Base-by-base conservation (phyloP, 306 rosid species). In the Trifolium repens region DNA sequence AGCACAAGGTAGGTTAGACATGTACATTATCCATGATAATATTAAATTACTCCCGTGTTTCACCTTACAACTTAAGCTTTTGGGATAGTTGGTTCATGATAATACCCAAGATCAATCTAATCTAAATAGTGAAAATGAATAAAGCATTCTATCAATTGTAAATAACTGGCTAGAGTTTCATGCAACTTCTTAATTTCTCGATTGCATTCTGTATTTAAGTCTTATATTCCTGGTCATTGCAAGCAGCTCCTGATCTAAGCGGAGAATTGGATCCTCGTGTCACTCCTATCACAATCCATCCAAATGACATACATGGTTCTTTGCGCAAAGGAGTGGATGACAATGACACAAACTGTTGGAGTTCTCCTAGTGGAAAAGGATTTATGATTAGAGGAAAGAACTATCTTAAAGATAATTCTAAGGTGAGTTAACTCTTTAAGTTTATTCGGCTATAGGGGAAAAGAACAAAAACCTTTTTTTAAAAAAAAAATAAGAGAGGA, bases 311-410 rank as follows among this genome's bases (percentile, higher is more conserved):
- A 50, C 82, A 67, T 84, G 85, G 94, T 72, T 85, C 94, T 67
- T 86, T 91, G 84, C 74, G 43, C 65, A 79, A 80, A 76, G 98
- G 85, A 67, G 86, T 84, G 84, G 91, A 86, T 82, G 94, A 87
- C 44, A 69, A 73, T 19, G 96, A 90, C 74, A 74, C 88, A 69
- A 91, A 91, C 77, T 90, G 98, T 83, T 94, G 98, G 97, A 72
- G 86, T 74, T 84, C 91, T 73, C 97, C 98, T 46, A 81, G 84
- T 57, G 97, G 96, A 50, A 55, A 44, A 22, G 89, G 97, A 89
- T 94, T 94, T 84, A 94, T 85, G 98, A 87, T 94, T 67, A 86
- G 98, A 73, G 97, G 97, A 80, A 94, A 94, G 85, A 94, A 72
- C 80, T 94, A 94, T 84, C 88, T 94, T 60, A 90, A 87, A 86